Percentiles rank a stretch among this genome's conserved stretches.
Evolutionary conservation across 352 stramenopile species (phyloP).

Genomic region (Plasmopara halstedii): DNA sequence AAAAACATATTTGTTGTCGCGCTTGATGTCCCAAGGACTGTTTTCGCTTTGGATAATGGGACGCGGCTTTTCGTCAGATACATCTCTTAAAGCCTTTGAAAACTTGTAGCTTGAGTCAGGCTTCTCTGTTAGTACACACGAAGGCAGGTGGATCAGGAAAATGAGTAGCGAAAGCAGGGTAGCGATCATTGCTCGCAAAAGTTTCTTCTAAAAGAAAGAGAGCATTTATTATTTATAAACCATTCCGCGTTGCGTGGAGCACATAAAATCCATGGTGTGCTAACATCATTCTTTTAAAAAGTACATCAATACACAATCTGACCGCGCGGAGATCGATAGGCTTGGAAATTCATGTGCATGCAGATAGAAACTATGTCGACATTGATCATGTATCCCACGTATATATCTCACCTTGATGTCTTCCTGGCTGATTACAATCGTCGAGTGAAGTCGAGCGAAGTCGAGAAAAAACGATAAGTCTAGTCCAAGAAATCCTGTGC

Average conservation of each 20-base stretch:
- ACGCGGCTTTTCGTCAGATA: constrained; percentile 1
- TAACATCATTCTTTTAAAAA: constrained; percentile 31
- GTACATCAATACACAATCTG: constrained; percentile 1
- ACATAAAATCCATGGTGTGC: too few relatives aligned
- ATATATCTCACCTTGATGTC: constrained; percentile 16
- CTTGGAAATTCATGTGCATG: constrained; percentile 8
- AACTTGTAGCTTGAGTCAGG: not conserved
- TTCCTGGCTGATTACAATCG: constrained; percentile 12
- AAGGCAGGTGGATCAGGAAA: constrained; percentile 1
- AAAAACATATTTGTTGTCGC: constrained; percentile 12
- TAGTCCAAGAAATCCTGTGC: constrained; percentile 1
- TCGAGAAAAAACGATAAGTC: constrained; percentile 20
- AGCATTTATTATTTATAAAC: constrained; percentile 3
- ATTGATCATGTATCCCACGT: not conserved
- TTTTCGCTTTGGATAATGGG: constrained; percentile 10
- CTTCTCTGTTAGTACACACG: not conserved
- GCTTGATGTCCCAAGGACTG: constrained; percentile 16
- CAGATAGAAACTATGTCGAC: constrained; percentile 4
- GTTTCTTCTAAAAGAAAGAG: not conserved
- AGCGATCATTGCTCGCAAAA: constrained; percentile 17
- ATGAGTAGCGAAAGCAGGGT: constrained; percentile 3
- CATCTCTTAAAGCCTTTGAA: constrained; percentile 11
- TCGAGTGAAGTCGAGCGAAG: constrained; percentile 6
- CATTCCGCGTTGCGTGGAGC: too few relatives aligned
- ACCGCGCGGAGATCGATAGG: not conserved